Conservation (phyloP, 2,329 filamentous ascomycete species). For the Huntiella moniliformis region DNA sequence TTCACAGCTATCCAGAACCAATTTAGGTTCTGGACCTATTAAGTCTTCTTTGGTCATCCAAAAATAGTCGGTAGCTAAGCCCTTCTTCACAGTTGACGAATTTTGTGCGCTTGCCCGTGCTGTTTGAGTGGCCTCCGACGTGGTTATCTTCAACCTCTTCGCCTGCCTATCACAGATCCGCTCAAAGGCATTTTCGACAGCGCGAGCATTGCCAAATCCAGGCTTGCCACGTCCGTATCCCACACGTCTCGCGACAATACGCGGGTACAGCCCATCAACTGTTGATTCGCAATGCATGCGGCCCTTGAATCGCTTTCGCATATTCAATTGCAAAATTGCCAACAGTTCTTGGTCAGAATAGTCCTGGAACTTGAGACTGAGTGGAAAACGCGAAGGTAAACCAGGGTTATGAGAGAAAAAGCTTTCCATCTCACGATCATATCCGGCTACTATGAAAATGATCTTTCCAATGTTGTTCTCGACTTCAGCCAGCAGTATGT, state of each 20-base stretch:
- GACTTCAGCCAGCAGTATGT: slow-evolving; percentile 53
- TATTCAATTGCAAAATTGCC: slow-evolving; percentile 35
- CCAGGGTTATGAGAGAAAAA: slow-evolving; percentile 62
- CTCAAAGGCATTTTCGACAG: slow-evolving; percentile 42
- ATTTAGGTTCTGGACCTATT: slow-evolving; percentile 47
- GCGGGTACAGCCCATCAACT: slow-evolving; percentile 37
- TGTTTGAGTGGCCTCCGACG: neutral
- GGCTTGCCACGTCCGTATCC: slow-evolving; percentile 42
- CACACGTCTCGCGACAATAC: slow-evolving; percentile 42
- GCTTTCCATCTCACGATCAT: slow-evolving; percentile 54
- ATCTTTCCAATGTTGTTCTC: slow-evolving; percentile 53
- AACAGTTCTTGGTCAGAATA: slow-evolving; percentile 48
- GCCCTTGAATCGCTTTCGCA: slow-evolving; percentile 33
- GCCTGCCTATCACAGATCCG: slow-evolving; percentile 40
- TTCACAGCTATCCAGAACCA: slow-evolving; percentile 28
- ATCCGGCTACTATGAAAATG: slow-evolving; percentile 55
- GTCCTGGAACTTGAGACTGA: slow-evolving; percentile 47
- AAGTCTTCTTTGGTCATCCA: slow-evolving; percentile 41
- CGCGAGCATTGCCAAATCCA: slow-evolving; percentile 57
- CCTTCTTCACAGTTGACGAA: neutral
- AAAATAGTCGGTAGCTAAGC: slow-evolving; percentile 19
- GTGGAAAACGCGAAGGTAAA: slow-evolving; percentile 48
- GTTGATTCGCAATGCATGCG: slow-evolving; percentile 43
- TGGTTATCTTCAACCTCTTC: slow-evolving; percentile 29
- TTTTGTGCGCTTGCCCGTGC: slow-evolving; percentile 7